Conservation (phyloP, 805 yeast genomes). For the Wickerhamiella parazyma region DNA sequence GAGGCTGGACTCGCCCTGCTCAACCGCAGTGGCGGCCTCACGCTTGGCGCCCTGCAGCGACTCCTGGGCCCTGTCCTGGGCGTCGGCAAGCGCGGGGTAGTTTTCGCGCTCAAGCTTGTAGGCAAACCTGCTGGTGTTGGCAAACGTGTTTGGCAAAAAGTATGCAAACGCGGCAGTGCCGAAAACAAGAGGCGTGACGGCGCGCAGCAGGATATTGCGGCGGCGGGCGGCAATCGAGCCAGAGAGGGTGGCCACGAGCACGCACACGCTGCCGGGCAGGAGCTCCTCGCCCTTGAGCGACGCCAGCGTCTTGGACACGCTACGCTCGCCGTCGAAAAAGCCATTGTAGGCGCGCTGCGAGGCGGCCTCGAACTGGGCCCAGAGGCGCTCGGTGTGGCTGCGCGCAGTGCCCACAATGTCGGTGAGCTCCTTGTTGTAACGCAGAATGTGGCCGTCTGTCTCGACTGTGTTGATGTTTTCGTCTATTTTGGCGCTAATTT, state of each 20-base stretch:
- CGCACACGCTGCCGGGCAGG: conserved; percentile 56
- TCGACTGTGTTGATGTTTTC: conserved; percentile 21
- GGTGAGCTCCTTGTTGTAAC: conserved; percentile 40
- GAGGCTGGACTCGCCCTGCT: conserved; percentile 23
- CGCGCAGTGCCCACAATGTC: conserved; percentile 36
- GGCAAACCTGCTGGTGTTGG: conserved; percentile 41
- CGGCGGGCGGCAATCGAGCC: conserved; percentile 66
- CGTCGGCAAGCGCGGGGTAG: conserved; percentile 49
- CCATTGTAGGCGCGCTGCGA: conserved; percentile 23
- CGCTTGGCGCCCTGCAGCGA: conserved; percentile 34
- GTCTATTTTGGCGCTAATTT: conserved; percentile 13
- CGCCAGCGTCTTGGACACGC: conserved; percentile 48
- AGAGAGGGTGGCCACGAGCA: conserved; percentile 52
- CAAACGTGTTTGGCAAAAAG: conserved; percentile 61
- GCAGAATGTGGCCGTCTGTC: conserved; percentile 44
- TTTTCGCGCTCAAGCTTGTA: conserved; percentile 46
- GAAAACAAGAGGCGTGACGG: conserved; percentile 42
- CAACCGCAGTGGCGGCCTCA: conserved; percentile 33
- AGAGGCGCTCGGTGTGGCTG: conserved; percentile 23
- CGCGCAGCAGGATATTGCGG: conserved; percentile 41
- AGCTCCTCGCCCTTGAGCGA: conserved; percentile 58
- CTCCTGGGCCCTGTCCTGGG: conserved; percentile 39
- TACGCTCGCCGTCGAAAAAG: conserved; percentile 42
- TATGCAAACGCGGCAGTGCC: conserved; percentile 53
- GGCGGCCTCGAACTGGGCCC: conserved; percentile 21